Base-by-base conservation (phyloP, 2,329 filamentous ascomycete genomes). In the Sarocladiaceae sp. region DNA sequence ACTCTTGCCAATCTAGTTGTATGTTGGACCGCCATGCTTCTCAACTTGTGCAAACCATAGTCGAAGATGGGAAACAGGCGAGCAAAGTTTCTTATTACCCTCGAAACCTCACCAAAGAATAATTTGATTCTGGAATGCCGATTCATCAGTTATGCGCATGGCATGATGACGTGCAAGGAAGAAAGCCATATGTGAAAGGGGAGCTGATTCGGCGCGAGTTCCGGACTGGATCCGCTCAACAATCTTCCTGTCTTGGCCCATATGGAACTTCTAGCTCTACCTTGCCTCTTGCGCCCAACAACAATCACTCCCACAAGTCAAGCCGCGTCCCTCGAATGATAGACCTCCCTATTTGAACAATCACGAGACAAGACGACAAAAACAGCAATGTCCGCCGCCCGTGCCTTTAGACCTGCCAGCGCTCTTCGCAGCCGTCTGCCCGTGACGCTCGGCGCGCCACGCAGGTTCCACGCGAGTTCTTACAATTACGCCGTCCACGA, bases 401-500 rank as follows among this genome's bases (percentile, higher is more conserved):
- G 42, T 43, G 29, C 31, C 12, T 20, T 47, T 13, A 42, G 46
- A 31, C 18, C 46, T 4, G 29, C 35, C 15, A 34, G 34, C n/a
- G 37, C 6, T 24, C 37, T 41, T 15, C 21, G 23, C 6, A 11
- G 23, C 18, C 19, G 34, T 4, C 32, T 9, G 6, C 2, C 20
- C 20, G n/a, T 4, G 26, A 21, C 21, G 18, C 40, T 50, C 15
- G 40, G 10, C 33, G 37, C 37, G 26, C 43, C 50, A 2, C 53
- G 58, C 34, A 47, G 41, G 4, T 66, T 65, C 47, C 61, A 62
- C 51, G 66, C 63, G 27, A 61, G 69, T 23, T 44, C 60, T 12
- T 56, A 56, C 50, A 71, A 64, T 45, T 63, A 71, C 58, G 66
- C 60, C 51, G 72, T 76, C 46, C 65, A 70, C 53, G 60, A 69